Percentiles rank a stretch among this genome's conserved stretches.
Conservation (phyloP, 2,329 filamentous ascomycete genomes). For the Mycosphaerella sp. region DNA sequence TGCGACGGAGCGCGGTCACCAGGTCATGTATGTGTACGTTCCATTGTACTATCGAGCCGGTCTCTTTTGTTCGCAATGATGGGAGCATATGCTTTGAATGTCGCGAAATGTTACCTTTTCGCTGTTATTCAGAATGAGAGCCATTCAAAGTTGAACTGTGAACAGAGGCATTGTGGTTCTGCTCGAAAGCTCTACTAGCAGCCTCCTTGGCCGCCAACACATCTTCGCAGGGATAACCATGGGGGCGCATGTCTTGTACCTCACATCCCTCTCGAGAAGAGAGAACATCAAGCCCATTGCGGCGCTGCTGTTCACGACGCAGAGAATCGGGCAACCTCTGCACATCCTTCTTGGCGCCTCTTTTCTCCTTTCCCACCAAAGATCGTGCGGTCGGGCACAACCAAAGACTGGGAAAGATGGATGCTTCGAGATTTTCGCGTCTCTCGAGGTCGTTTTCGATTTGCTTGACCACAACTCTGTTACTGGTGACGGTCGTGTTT, state of each 20-base stretch:
- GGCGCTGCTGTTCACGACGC: conserved; percentile 26
- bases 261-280: conserved; percentile 22
- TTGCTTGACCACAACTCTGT: conserved; percentile 59
- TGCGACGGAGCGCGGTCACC: neutral
- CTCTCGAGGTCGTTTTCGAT: conserved; percentile 56
- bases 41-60: neutral
- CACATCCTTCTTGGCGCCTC: conserved; percentile 25
- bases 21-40: neutral
- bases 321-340: conserved; percentile 30
- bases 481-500: conserved; percentile 64
- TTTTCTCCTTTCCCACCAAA: conserved; percentile 60
- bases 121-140: neutral
- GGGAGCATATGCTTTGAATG: too few relatives aligned
- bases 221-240: conserved; percentile 25
- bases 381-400: conserved; percentile 58
- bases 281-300: conserved; percentile 30
- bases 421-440: conserved; percentile 45
- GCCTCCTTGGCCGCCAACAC: conserved; percentile 13
- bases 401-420: conserved; percentile 56
- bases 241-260: conserved; percentile 28
- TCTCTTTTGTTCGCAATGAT: neutral
- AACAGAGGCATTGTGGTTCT: neutral
- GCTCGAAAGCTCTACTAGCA: conserved; percentile 1
- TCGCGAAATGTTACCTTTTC: neutral
- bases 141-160: neutral